Conservation (phyloP, 2,329 filamentous ascomycete genomes). For the Diplodia scrobiculata region DNA sequence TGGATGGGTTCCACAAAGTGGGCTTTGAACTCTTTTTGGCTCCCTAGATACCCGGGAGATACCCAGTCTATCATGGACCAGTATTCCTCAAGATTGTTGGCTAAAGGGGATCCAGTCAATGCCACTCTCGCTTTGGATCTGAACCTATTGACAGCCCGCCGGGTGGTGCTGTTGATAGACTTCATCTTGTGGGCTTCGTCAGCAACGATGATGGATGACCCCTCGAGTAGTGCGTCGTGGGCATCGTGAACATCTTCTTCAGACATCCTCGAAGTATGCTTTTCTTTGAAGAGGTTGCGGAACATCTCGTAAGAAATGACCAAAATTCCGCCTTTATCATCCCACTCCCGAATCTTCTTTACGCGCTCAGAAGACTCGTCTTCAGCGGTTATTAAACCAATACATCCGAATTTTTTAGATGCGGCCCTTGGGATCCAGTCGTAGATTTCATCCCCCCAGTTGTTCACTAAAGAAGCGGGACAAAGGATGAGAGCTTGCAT, state of each 20-base stretch:
- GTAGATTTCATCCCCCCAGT: slow-evolving; percentile 78
- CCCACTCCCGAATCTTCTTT: slow-evolving; percentile 56
- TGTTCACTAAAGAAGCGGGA: slow-evolving; percentile 72
- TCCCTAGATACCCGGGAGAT: slow-evolving; percentile 74
- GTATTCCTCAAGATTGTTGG: slow-evolving; percentile 83
- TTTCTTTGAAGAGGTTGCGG: slow-evolving; percentile 44
- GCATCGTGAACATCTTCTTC: slow-evolving; percentile 35
- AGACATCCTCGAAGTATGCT: neutral
- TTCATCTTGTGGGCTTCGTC: slow-evolving; percentile 86
- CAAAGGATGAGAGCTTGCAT: slow-evolving; percentile 69
- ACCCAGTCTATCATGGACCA: slow-evolving; percentile 88
- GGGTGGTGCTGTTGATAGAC: slow-evolving; percentile 59
- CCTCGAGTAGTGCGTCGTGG: slow-evolving; percentile 52
- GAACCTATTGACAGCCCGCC: slow-evolving; percentile 61
- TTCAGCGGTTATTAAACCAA: slow-evolving; percentile 59
- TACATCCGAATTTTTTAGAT: slow-evolving; percentile 54
- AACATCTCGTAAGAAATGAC: slow-evolving; percentile 76
- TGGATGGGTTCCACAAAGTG: slow-evolving; percentile 75
- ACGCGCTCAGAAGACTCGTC: slow-evolving; percentile 45
- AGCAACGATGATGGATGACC: slow-evolving; percentile 73
- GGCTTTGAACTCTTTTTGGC: slow-evolving; percentile 65
- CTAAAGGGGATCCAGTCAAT: slow-evolving; percentile 81
- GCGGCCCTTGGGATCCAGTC: slow-evolving; percentile 60
- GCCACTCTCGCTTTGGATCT: slow-evolving; percentile 73
- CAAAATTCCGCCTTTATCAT: slow-evolving; percentile 67